Conservation (phyloP, 116 monocot genomes). For the Trichopus zeylanicus region DNA sequence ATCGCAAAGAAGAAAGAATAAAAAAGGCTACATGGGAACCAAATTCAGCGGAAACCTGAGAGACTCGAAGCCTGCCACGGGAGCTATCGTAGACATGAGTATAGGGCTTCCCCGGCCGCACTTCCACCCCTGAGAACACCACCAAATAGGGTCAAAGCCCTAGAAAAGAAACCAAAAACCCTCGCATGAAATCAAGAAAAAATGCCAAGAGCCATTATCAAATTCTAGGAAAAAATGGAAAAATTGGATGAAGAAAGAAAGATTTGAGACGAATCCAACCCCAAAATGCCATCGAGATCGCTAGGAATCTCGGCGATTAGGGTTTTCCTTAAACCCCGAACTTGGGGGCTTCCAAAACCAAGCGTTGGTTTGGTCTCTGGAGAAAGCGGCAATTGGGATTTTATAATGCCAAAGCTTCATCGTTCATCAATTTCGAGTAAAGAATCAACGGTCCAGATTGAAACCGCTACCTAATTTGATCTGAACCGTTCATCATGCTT, state of each 20-base stretch:
- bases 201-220: not conserved
- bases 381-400: no score
- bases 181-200: no score
- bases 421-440: no score
- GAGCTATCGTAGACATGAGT: constrained; percentile 28
- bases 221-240: not conserved
- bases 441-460: no score
- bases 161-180: not conserved
- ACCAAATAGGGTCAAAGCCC: not conserved
- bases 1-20: not conserved
- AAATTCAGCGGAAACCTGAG: constrained; percentile 40
- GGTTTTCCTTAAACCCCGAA: not conserved
- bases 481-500: no score
- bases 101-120: constrained; percentile 75
- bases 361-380: no score
- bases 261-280: not conserved
- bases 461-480: no score
- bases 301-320: not conserved
- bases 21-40: not conserved
- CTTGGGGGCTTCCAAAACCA: no score
- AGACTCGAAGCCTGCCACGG: constrained; percentile 64
- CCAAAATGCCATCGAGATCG: constrained; percentile 12
- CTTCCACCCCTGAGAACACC: constrained; percentile 46
- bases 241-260: not conserved
- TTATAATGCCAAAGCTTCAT: no score